Base-by-base conservation (phyloP, 192 early-diverging fungal species). In the Podila verticillata region DNA sequence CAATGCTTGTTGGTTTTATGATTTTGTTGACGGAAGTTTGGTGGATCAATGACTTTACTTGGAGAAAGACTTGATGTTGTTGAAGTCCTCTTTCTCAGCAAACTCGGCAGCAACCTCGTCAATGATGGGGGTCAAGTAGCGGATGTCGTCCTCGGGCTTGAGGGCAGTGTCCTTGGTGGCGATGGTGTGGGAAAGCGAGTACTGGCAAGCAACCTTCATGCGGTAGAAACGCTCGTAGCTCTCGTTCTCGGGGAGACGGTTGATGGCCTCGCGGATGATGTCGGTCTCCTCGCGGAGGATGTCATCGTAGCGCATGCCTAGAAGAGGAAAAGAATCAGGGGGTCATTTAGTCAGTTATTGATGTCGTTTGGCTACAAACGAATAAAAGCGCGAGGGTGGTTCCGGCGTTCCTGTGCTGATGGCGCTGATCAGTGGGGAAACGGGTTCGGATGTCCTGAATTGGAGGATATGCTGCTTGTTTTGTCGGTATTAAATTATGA, bases 241-340 rank as follows among this genome's bases (percentile, higher is more conserved):
- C 59, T 93, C 94, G 15, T 89, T 62, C 28, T 88, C 87, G 61
- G 89, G 83, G 22, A 99, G 87, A 26, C 96, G 92, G 72, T 89
- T 84, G 54, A 97, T 80, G 5, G 97, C 96, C 80, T 95, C 94
- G 69, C 90, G 84, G 49, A 96, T 91, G 57, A 95, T 84, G 29
- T 89, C 87, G 58, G 85, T 93, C 84, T 99, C 96, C 56, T 96
- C 95, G 34, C 86, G 87, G 83, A 97, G 85, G 57, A 99, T 83
- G 83, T 97, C 97, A 87, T 99, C 97, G 74, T 92, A 94, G 62
- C 89, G 87, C 56, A 99, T 86, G 69, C 97, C 97, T 93, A 61
- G 57, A 73, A 20, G 34, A 10, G 22, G 34, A 24, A n/a, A 35
- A 34, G 29, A 66, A 66, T 34, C 1, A 26, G 19, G 24, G 47